Percentiles rank a stretch among this genome's conserved stretches.
phyloP scores from a whole-genome alignment of 2,329 filamentous ascomycete genomes.

The Sporothrix euskadiensis region DNA sequence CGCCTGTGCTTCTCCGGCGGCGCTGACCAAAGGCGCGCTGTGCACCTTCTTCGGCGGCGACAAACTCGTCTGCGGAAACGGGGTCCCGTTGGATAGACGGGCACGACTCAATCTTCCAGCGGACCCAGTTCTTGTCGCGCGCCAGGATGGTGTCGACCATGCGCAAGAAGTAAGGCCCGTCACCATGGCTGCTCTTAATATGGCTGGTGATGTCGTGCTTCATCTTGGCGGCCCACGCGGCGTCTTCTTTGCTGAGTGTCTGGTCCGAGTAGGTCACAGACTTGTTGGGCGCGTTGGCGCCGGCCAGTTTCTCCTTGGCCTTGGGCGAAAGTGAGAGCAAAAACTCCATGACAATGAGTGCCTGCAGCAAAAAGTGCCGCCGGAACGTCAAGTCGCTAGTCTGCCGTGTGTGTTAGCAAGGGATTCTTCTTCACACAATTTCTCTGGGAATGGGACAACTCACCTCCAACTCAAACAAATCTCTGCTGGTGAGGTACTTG shows the following conservation, averaged over 20 bases:
- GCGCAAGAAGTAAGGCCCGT: constrained; percentile 90
- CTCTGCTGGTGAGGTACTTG: constrained; percentile 96
- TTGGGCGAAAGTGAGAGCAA: constrained; percentile 83
- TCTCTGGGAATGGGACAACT: not conserved
- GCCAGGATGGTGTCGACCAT: constrained; percentile 97
- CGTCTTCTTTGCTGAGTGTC: constrained; percentile 77
- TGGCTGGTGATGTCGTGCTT: constrained; percentile 79
- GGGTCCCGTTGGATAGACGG: constrained; percentile 78
- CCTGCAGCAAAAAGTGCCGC: constrained; percentile 90
- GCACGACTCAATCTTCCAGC: constrained; percentile 96
- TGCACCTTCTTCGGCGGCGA: constrained; percentile 66
- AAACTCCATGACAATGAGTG: constrained; percentile 92
- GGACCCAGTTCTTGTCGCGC: constrained; percentile 97
- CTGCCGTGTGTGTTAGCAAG: constrained; percentile 44
- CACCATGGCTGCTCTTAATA: constrained; percentile 69
- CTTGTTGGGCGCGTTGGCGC: constrained; percentile 70
- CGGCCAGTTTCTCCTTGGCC: constrained; percentile 75
- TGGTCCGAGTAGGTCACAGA: constrained; percentile 81
- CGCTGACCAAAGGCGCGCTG: constrained; percentile 69
- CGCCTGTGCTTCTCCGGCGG: constrained; percentile 69
- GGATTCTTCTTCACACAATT: not conserved
- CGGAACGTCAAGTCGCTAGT: constrained; percentile 93
- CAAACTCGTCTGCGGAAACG: constrained; percentile 67
- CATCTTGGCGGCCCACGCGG: constrained; percentile 80
- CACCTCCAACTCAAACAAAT: constrained; percentile 94